phyloP scores from a whole-genome alignment of 1,139 yeast genomes.

The Debaryomyces sp. region DNA sequence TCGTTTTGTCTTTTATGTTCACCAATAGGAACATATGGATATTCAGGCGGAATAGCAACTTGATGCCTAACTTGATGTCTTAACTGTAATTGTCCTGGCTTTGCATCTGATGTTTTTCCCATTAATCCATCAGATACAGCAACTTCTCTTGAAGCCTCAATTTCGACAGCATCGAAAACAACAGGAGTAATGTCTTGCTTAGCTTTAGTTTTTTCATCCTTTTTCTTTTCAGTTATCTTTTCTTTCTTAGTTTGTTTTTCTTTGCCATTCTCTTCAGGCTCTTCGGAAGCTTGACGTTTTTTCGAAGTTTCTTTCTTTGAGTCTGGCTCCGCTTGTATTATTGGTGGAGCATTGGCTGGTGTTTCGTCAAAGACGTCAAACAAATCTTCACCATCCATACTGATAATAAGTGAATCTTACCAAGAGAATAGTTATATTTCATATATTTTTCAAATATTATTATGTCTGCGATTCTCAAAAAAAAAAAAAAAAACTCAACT shows the following conservation, averaged over 20 bases:
- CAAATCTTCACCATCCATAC: constrained; percentile 48
- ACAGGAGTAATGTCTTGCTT: constrained; percentile 56
- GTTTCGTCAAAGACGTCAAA: constrained; percentile 71
- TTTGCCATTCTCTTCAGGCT: constrained; percentile 11
- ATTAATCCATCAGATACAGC: constrained; percentile 75
- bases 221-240: constrained; percentile 11
- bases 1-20: constrained; percentile 73
- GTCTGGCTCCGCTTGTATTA: constrained; percentile 3
- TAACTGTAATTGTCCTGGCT: constrained; percentile 60
- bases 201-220: constrained; percentile 17
- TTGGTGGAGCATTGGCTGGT: constrained; percentile 41
- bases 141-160: constrained; percentile 88
- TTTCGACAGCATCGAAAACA: constrained; percentile 87
- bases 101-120: constrained; percentile 35
- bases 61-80: constrained; percentile 97
- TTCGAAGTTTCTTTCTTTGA: constrained; percentile 12
- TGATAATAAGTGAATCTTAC: neutral
- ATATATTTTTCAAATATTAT: neutral
- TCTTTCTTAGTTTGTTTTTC: constrained; percentile 12
- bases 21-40: constrained; percentile 83
- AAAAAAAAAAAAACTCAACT: constrained; percentile 4
- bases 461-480: neutral
- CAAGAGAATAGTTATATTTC: neutral
- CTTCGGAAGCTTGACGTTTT: constrained; percentile 17
- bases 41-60: constrained; percentile 93